These are phyloP conservation scores for Saturnispora diversa DNA, from an alignment of 805 yeast species.

Conservation along the genomic window DNA sequence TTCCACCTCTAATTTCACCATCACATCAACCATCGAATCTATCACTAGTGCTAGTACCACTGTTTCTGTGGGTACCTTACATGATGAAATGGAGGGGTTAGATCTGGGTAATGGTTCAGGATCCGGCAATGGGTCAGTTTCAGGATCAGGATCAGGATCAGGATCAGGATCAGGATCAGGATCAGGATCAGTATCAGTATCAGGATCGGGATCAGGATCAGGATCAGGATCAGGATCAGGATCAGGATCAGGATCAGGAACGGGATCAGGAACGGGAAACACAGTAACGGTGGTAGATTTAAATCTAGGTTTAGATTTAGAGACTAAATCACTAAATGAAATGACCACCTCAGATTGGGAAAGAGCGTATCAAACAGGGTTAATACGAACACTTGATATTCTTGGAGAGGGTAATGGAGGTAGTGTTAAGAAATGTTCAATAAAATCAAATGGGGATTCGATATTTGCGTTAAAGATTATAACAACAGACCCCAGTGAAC, in stretches of 20 bases:
- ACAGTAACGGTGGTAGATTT: too few relatives aligned
- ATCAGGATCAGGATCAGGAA: too few relatives aligned
- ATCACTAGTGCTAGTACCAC: background rate
- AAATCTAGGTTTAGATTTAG: background rate
- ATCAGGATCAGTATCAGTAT: too few relatives aligned
- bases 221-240: too few relatives aligned
- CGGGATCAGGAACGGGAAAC: too few relatives aligned
- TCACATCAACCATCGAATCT: too few relatives aligned
- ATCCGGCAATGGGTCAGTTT: too few relatives aligned
- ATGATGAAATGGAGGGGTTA: background rate
- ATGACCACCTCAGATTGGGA: slow-evolving; percentile 70
- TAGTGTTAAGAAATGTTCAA: slow-evolving; percentile 69
- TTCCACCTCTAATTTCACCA: too few relatives aligned
- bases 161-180: too few relatives aligned
- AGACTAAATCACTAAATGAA: slow-evolving; percentile 11
- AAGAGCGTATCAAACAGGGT: slow-evolving; percentile 44
- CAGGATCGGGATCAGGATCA: too few relatives aligned
- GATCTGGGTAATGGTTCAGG: too few relatives aligned
- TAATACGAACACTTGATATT: slow-evolving; percentile 59
- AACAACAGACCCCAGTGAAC: slow-evolving; percentile 72
- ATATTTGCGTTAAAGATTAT: slow-evolving; percentile 80
- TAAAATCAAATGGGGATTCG: slow-evolving; percentile 43
- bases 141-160: too few relatives aligned
- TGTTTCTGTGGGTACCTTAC: background rate
- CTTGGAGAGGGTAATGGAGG: slow-evolving; percentile 97